Base-by-base conservation (phyloP, 345 rosid genomes). In the Moricandia arvensis region DNA sequence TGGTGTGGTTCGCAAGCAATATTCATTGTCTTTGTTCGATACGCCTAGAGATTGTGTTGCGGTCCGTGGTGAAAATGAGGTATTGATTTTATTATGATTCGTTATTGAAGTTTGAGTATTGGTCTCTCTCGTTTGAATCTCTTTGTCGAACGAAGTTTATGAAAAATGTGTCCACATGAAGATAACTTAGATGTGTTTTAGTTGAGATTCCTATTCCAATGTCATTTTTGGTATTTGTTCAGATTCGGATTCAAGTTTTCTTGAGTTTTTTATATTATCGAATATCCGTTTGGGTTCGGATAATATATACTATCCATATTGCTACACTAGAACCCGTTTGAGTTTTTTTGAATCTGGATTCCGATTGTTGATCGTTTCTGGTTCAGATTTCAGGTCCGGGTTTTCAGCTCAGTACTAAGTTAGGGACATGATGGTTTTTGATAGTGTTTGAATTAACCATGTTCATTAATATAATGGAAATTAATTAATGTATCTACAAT, bases 1-100 rank as follows among this genome's bases (percentile, higher is more conserved):
- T 18, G 97, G 97, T 51, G 97, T 91, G 49, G 90, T 92, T 69
- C 83, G 17, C 35, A 92, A 94, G 84, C 97, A 94, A 75, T 91
- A 89, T 62, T 81, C 98, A 2, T 79, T 94, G 76, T 94, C 98
- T 18, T 64, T 92, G 75, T 94, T 94, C 21, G 98, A 94, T 70
- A 83, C 89, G 12, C 96, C 97, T 0, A 87, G 86, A 59, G 97
- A 89, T 45, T 94, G 98, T 59, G 59, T 80, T 75, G 87, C 86
- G 5, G 87, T 71, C 49, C 34, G 16, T 15, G 73, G 31, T 11
- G 41, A 31, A 6, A n/a, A 49, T 68, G 57, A 72, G 81, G 81
- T 78, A 78, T n/a, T 12, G 0, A 4, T 43, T n/a, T 5, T 43
- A 1, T 3, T 43, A 13, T 38, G 7, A 43, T 43, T 47, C 1